These are phyloP conservation scores for Russula brevipes DNA, from an alignment of 768 basidiomycete species.

Conservation along the genomic window DNA sequence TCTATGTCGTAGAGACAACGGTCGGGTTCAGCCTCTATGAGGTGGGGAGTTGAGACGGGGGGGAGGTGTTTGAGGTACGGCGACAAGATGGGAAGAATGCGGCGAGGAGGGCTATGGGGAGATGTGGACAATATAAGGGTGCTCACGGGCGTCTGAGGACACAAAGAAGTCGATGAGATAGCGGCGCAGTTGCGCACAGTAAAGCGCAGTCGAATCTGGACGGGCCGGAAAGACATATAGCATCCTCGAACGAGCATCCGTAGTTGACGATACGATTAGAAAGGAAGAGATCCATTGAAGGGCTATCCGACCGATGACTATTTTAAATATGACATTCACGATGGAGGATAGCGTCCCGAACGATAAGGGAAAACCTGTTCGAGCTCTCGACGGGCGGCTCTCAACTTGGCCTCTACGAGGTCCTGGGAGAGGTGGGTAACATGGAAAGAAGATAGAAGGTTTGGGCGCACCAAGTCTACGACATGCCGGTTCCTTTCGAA, in stretches of 20 bases:
- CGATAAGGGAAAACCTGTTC: slow-evolving; percentile 48
- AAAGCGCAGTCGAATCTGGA: background rate
- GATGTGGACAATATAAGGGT: background rate
- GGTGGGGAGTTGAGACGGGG: background rate
- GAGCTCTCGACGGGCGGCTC: slow-evolving; percentile 53
- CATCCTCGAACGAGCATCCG: background rate
- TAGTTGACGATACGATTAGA: background rate
- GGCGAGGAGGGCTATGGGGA: background rate
- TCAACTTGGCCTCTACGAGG: slow-evolving; percentile 57
- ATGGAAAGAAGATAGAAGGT: background rate
- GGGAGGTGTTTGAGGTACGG: background rate
- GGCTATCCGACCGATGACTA: background rate
- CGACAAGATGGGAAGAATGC: background rate
- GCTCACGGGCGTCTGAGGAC: background rate
- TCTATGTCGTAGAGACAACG: background rate
- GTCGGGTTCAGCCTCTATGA: background rate
- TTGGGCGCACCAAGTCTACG: slow-evolving; percentile 48
- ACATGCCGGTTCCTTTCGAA: slow-evolving; percentile 59
- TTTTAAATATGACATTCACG: slow-evolving; percentile 5
- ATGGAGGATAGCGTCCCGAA: slow-evolving; percentile 6
- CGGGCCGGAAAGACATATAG: background rate
- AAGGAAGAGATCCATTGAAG: background rate
- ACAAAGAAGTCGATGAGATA: slow-evolving; percentile 1
- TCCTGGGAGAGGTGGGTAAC: slow-evolving; percentile 34
- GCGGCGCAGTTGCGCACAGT: background rate